Conservation (phyloP, 2,329 filamentous ascomycete genomes). For the Scedosporium minutisporum region DNA sequence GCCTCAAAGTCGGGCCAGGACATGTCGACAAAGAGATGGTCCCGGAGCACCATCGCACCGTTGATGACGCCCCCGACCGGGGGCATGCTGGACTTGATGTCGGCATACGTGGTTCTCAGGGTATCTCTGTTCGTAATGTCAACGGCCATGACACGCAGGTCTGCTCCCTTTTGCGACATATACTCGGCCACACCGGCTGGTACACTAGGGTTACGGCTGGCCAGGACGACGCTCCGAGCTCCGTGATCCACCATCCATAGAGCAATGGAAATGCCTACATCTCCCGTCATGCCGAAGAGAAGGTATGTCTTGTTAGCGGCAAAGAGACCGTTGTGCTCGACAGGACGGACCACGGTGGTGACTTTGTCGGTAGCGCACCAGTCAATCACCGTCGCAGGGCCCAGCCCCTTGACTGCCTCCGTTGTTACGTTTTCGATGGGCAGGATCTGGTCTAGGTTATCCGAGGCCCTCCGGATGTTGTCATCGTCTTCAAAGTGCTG, state of each 20-base stretch:
- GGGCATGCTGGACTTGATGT: conserved; percentile 19
- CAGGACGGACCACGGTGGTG: neutral
- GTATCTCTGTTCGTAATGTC: conserved; percentile 13
- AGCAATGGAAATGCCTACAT: conserved; percentile 24
- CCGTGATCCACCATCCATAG: conserved; percentile 26
- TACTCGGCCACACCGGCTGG: conserved; percentile 10
- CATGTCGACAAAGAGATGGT: conserved; percentile 16
- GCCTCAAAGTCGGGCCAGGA: conserved; percentile 12
- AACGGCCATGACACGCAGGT: conserved; percentile 12
- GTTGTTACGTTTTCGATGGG: neutral
- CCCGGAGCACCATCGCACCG: conserved; percentile 25
- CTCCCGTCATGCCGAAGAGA: conserved; percentile 21
- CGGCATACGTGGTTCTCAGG: conserved; percentile 6
- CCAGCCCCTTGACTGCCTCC: neutral
- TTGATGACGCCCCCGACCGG: conserved; percentile 26
- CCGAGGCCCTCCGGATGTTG: neutral
- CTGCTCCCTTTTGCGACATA: conserved; percentile 9
- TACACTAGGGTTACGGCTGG: conserved; percentile 24
- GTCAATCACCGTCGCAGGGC: conserved; percentile 1
- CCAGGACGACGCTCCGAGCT: conserved; percentile 23
- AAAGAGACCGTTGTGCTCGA: conserved; percentile 10
- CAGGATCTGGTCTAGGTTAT: neutral
- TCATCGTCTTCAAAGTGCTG: neutral
- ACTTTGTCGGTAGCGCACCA: neutral
- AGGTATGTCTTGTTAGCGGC: conserved; percentile 20